phyloP scores from a whole-genome alignment of 164 flowering plant species.

The Cinnamomum chago region DNA sequence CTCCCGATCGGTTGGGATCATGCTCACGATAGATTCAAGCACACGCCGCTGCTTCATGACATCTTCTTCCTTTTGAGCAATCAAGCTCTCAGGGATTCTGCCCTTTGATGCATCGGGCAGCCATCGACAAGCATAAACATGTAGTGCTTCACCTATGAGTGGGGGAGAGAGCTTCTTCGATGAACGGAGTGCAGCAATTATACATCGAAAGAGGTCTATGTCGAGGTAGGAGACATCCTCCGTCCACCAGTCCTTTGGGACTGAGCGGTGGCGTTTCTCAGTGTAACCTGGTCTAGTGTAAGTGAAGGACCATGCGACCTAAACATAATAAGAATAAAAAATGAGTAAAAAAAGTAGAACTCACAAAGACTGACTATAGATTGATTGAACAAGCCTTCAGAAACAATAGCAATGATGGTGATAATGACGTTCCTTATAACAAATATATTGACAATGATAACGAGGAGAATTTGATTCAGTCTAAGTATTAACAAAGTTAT shows the following conservation, averaged over 20 bases:
- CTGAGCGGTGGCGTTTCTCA: slow-evolving; percentile 44
- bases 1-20: slow-evolving; percentile 65
- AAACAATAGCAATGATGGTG: no score
- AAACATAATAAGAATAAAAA: slow-evolving; percentile 8
- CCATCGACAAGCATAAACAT: slow-evolving; percentile 78
- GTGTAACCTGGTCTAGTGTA: slow-evolving; percentile 80
- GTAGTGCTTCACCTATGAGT: slow-evolving; percentile 88
- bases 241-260: slow-evolving; percentile 96
- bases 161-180: slow-evolving; percentile 49
- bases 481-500: no score
- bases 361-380: no score
- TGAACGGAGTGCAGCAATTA: slow-evolving; percentile 47
- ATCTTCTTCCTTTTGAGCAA: slow-evolving; percentile 25
- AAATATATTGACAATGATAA: no score
- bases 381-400: no score
- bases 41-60: slow-evolving; percentile 30
- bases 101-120: slow-evolving; percentile 41
- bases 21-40: slow-evolving; percentile 59
- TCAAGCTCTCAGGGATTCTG: slow-evolving; percentile 28
- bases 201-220: slow-evolving; percentile 58
- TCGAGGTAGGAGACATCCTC: slow-evolving; percentile 78
- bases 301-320: slow-evolving; percentile 91
- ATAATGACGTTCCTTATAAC: no score
- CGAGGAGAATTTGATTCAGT: no score
- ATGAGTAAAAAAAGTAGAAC: background rate